phyloP scores from a whole-genome alignment of 2,329 filamentous ascomycete species.

The Thermomyces lanuginosus region DNA sequence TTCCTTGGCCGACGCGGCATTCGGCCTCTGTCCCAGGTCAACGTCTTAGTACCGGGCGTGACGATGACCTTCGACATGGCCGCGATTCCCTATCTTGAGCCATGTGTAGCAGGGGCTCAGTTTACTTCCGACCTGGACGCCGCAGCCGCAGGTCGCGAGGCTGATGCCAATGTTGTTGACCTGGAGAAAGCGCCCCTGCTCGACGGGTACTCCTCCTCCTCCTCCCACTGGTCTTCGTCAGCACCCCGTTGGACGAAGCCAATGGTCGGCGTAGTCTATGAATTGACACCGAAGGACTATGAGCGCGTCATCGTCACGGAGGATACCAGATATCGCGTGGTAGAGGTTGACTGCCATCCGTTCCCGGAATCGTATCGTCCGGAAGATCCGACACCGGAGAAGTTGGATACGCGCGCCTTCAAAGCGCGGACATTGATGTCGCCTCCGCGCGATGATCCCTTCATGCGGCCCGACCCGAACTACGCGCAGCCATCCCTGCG shows the following conservation, averaged over 20 bases:
- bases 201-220: constrained; percentile 4
- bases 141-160: constrained; percentile 2
- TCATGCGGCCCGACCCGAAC: constrained; percentile 46
- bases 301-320: constrained; percentile 78
- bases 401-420: constrained; percentile 50
- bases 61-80: constrained; percentile 71
- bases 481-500: constrained; percentile 72
- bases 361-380: constrained; percentile 38
- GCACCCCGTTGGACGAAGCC: constrained; percentile 54
- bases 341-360: constrained; percentile 60
- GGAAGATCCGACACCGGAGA: constrained; percentile 43
- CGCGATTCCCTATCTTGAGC: constrained; percentile 72
- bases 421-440: constrained; percentile 73
- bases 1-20: constrained; percentile 67
- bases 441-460: constrained; percentile 30
- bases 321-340: constrained; percentile 69
- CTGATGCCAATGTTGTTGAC: constrained; percentile 4
- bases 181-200: constrained; percentile 22
- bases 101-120: constrained; percentile 76
- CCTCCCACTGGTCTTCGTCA: neutral
- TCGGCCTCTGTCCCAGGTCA: constrained; percentile 61
- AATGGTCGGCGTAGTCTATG: constrained; percentile 85
- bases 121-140: constrained; percentile 33
- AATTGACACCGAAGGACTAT: constrained; percentile 72
- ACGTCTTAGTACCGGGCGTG: constrained; percentile 65